Conservation (phyloP, 768 basidiomycete genomes). For the Collybiopsis confluens region DNA sequence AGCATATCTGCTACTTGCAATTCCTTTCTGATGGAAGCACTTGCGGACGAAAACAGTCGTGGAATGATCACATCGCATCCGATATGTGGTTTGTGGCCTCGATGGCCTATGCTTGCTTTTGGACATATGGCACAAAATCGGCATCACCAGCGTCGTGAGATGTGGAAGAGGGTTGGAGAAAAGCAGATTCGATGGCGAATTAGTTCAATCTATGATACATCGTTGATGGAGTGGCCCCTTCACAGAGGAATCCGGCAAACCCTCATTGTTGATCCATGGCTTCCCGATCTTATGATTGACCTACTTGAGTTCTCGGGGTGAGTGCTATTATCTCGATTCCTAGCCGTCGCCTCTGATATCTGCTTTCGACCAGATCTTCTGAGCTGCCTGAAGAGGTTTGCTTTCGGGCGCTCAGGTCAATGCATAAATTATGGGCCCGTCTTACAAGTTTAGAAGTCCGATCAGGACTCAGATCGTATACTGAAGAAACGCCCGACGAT, state of each 20-base stretch:
- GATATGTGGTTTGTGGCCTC: background rate
- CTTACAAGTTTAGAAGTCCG: background rate
- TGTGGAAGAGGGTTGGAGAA: background rate
- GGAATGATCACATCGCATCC: background rate
- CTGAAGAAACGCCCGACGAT: background rate
- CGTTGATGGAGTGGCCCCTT: background rate
- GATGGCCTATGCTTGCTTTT: background rate
- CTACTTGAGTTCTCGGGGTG: conserved; percentile 3
- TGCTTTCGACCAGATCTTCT: background rate
- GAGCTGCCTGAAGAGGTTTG: background rate
- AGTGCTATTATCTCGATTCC: background rate
- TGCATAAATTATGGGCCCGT: background rate
- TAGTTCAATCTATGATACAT: background rate
- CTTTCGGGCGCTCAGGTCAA: background rate
- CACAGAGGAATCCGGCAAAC: too few relatives aligned
- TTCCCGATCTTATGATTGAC: background rate
- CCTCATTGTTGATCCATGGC: background rate
- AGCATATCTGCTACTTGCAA: background rate
- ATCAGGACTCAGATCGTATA: background rate
- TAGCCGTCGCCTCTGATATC: too few relatives aligned
- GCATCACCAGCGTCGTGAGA: background rate
- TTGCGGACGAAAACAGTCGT: background rate
- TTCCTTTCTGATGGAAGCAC: background rate
- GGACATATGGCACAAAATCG: background rate
- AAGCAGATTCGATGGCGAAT: conserved; percentile 1